Conservation (phyloP, 495 filamentous ascomycete genomes). For the Friedmanniomyces endolithicus region DNA sequence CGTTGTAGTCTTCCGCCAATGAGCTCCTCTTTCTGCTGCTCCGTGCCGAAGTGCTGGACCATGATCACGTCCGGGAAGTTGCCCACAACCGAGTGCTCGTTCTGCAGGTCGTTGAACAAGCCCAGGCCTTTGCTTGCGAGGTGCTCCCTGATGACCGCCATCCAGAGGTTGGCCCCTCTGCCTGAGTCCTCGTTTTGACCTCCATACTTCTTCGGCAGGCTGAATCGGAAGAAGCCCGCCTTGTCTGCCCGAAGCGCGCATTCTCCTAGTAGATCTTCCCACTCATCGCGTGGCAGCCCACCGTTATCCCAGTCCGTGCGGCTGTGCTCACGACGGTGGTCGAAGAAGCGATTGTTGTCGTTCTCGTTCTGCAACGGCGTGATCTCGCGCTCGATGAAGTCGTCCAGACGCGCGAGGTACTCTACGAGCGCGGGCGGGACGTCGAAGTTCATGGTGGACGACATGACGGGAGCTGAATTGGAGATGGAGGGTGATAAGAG, state of each 20-base stretch:
- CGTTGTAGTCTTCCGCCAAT: constrained; percentile 39
- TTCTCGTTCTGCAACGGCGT: constrained; percentile 38
- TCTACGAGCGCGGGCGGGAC: constrained; percentile 37
- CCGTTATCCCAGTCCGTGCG: constrained; percentile 43
- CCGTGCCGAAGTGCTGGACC: constrained; percentile 43
- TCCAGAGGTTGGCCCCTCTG: constrained; percentile 41
- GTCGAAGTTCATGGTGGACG: constrained; percentile 41
- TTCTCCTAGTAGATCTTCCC: constrained; percentile 40
- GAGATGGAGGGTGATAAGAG: background rate
- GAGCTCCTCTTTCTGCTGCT: constrained; percentile 37
- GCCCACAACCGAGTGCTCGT: constrained; percentile 45
- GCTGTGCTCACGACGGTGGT: constrained; percentile 45
- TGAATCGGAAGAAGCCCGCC: constrained; percentile 46
- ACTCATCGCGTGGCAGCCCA: constrained; percentile 43
- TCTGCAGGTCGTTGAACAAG: constrained; percentile 50
- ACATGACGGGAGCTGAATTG: background rate
- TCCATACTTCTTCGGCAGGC: constrained; percentile 42
- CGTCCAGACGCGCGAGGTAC: constrained; percentile 38
- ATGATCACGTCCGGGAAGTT: constrained; percentile 49
- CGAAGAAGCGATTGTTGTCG: constrained; percentile 50
- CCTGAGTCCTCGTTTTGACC: constrained; percentile 34
- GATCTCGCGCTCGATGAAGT: constrained; percentile 43
- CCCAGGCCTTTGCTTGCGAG: constrained; percentile 44
- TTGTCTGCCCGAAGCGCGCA: constrained; percentile 37
- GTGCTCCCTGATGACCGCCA: constrained; percentile 47